Evolutionary conservation across 2,329 filamentous ascomycete genomes (phyloP).

Genomic region (Penicillium sp.): DNA sequence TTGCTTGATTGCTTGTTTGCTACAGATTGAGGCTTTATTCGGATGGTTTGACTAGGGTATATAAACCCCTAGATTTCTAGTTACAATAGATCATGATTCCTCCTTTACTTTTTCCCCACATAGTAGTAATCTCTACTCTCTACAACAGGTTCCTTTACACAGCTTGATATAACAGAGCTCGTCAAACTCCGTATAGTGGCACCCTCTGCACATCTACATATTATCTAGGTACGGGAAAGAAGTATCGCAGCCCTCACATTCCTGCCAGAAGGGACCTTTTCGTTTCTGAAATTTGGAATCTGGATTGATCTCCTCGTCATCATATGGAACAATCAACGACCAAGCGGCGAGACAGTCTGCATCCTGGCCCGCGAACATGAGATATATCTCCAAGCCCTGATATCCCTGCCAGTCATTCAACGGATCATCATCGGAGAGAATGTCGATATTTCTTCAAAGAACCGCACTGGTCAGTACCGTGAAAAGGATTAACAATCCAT

Average conservation of each 20-base stretch:
- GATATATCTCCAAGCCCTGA: conserved; percentile 16
- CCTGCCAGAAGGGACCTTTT: not conserved
- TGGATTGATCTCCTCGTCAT: not conserved
- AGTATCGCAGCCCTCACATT: conserved; percentile 13
- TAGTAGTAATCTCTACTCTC: too few relatives aligned
- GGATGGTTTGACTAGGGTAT: too few relatives aligned
- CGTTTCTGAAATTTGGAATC: not conserved
- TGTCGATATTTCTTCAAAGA: too few relatives aligned
- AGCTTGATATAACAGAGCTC: conserved; percentile 18
- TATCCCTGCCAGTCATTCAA: conserved; percentile 30
- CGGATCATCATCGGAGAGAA: conserved; percentile 31
- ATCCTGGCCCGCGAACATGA: conserved; percentile 27
- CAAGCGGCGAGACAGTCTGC: conserved; percentile 29
- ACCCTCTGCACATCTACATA: conserved; percentile 27
- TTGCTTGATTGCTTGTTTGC: too few relatives aligned
- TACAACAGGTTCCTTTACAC: conserved; percentile 9
- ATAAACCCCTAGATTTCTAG: too few relatives aligned
- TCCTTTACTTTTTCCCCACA: too few relatives aligned
- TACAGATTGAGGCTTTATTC: too few relatives aligned
- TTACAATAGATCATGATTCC: too few relatives aligned
- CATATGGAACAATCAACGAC: conserved; percentile 25
- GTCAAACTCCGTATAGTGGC: conserved; percentile 22
- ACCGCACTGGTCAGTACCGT: too few relatives aligned
- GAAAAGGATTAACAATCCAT: too few relatives aligned
- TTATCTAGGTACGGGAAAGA: conserved; percentile 21